Evolutionary conservation across 140 eudicot genomes (phyloP).

Genomic region (Senecio squalidus): DNA sequence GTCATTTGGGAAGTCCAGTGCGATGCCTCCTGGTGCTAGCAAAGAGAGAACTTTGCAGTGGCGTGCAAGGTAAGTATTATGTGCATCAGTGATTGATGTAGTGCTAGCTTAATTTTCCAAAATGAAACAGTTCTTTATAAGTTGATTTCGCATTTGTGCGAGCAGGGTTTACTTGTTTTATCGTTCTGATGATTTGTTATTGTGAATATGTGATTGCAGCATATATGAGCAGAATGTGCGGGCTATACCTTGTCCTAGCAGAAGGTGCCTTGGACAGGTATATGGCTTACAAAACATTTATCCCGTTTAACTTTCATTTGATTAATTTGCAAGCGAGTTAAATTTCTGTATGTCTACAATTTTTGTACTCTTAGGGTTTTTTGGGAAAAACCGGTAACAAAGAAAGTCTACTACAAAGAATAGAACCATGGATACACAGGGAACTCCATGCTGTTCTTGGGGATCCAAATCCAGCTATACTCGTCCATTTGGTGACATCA

Average conservation of each 20-base stretch:
- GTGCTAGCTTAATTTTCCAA: background rate
- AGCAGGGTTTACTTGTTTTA: background rate
- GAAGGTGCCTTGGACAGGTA: slow-evolving; percentile 43
- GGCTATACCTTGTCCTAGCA: slow-evolving; percentile 49
- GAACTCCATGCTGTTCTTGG: slow-evolving; percentile 61
- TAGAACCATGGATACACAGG: slow-evolving; percentile 76
- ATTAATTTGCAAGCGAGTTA: background rate
- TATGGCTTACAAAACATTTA: background rate
- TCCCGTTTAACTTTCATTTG: background rate
- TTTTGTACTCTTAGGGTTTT: slow-evolving; percentile 16
- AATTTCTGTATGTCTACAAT: background rate
- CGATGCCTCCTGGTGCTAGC: slow-evolving; percentile 29
- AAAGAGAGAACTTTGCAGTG: slow-evolving; percentile 46
- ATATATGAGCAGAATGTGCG: slow-evolving; percentile 49
- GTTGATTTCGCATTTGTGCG: background rate
- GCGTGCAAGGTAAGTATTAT: slow-evolving; percentile 52
- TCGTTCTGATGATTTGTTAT: slow-evolving; percentile 13
- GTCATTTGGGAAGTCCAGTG: slow-evolving; percentile 36
- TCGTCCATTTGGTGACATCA: slow-evolving; percentile 70
- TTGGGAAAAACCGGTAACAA: slow-evolving; percentile 28
- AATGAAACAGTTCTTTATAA: background rate
- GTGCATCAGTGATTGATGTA: background rate
- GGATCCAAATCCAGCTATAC: slow-evolving; percentile 68
- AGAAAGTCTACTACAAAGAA: slow-evolving; percentile 43
- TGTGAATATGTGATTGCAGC: slow-evolving; percentile 35